Evolutionary conservation across 1,139 yeast species (phyloP).

Genomic region (Hansenula anomala): DNA sequence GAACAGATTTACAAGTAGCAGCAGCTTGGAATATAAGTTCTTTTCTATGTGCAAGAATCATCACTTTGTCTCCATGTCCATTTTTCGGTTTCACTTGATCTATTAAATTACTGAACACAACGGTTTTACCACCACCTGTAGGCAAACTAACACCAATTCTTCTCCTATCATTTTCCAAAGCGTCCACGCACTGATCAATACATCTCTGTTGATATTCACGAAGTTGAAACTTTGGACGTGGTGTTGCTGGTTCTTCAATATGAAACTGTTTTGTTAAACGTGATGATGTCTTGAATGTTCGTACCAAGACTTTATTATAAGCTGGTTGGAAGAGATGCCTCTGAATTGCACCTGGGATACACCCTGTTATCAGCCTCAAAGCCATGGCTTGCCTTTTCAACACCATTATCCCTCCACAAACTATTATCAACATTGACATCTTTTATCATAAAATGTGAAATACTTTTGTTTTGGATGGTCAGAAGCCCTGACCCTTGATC

Average conservation of each 20-base stretch:
- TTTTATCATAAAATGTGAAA: too few relatives aligned
- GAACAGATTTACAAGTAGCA: slow-evolving; percentile 37
- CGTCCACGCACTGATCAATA: slow-evolving; percentile 46
- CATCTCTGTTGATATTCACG: slow-evolving; percentile 75
- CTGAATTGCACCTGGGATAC: too few relatives aligned
- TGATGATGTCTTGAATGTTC: too few relatives aligned
- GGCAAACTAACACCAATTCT: slow-evolving; percentile 84
- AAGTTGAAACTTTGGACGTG: slow-evolving; percentile 20
- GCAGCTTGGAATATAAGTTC: slow-evolving; percentile 77
- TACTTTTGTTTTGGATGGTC: too few relatives aligned
- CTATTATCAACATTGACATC: too few relatives aligned
- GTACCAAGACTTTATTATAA: too few relatives aligned
- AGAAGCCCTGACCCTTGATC: too few relatives aligned
- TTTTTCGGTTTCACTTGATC: slow-evolving; percentile 37
- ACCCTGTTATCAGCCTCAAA: too few relatives aligned
- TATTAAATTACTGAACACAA: slow-evolving; percentile 68
- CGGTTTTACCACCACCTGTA: slow-evolving; percentile 95
- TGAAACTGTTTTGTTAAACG: too few relatives aligned
- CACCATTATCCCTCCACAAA: too few relatives aligned
- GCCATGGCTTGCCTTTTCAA: too few relatives aligned
- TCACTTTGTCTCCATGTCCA: slow-evolving; percentile 42
- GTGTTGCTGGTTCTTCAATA: not conserved
- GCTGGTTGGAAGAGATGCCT: too few relatives aligned
- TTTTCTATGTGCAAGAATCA: slow-evolving; percentile 77
- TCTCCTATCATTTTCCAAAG: slow-evolving; percentile 42